Conservation (phyloP, 2,329 filamentous ascomycete species). For the Gyromitra esculenta region DNA sequence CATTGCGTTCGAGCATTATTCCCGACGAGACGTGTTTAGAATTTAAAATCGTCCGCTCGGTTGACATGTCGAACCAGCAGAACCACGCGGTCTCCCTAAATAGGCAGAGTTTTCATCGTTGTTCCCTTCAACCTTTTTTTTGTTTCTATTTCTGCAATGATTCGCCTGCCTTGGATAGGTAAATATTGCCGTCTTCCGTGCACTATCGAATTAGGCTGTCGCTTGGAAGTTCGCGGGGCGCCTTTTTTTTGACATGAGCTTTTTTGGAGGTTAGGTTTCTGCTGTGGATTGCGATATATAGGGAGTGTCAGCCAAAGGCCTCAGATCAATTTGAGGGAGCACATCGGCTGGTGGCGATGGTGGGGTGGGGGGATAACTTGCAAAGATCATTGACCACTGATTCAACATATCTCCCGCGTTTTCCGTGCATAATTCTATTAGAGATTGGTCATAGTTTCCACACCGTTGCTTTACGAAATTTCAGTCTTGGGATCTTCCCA, state of each 20-base stretch:
- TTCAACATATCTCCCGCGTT: not conserved
- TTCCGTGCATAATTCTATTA: not conserved
- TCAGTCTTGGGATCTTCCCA: not conserved
- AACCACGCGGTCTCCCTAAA: not conserved
- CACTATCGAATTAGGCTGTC: not conserved
- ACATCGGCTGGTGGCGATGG: not conserved
- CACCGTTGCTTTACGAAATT: too few relatives aligned
- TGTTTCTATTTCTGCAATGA: not conserved
- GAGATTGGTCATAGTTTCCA: too few relatives aligned
- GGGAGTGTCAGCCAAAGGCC: not conserved
- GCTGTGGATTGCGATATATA: not conserved
- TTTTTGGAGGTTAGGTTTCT: not conserved
- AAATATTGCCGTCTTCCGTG: not conserved
- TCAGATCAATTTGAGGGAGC: not conserved
- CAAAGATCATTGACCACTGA: slow-evolving; percentile 12
- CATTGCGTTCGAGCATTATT: not conserved
- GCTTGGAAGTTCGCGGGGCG: not conserved
- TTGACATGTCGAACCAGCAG: not conserved
- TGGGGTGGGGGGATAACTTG: not conserved
- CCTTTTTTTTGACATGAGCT: not conserved
- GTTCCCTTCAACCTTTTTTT: not conserved
- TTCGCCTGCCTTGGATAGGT: not conserved
- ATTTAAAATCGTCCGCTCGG: slow-evolving; percentile 5
- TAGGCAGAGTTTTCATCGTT: not conserved
- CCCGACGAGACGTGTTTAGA: slow-evolving; percentile 3